Percentiles rank a stretch among this genome's conserved stretches.
Conservation (phyloP, 1,284 basidiomycete genomes). For the Sanghuangporus sanghuang region DNA sequence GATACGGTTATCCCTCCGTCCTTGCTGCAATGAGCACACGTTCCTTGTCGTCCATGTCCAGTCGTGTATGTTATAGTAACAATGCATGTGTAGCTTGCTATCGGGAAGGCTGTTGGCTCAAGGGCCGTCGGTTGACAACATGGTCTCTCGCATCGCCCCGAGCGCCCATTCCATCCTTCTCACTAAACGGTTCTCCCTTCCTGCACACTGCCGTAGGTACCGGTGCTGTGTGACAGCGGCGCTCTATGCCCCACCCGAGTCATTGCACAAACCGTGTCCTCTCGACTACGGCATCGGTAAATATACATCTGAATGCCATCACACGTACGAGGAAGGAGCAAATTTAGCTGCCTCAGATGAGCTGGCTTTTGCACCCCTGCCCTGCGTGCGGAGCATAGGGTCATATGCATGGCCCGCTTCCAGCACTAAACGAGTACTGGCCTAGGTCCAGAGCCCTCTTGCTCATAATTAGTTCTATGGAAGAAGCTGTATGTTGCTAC, state of each 20-base stretch:
- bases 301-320: neutral
- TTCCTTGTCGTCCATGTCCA: neutral
- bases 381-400: neutral
- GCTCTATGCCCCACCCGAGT: slow-evolving; percentile 24
- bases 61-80: neutral
- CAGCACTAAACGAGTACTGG: too few species aligned
- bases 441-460: slow-evolving; percentile 30
- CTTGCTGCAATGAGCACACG: neutral
- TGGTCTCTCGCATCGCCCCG: neutral
- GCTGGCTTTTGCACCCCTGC: neutral
- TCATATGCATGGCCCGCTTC: slow-evolving; percentile 34
- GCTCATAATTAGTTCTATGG: neutral
- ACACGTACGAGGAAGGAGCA: neutral
- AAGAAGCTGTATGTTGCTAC: neutral
- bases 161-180: slow-evolving; percentile 12
- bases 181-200: slow-evolving; percentile 4
- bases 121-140: neutral
- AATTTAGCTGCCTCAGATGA: slow-evolving; percentile 5
- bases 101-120: too few species aligned
- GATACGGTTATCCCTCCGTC: neutral
- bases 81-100: neutral
- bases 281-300: neutral
- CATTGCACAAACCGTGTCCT: slow-evolving; percentile 7
- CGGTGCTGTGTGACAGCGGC: slow-evolving; percentile 24
- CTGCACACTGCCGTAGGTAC: slow-evolving; percentile 23